A percentile compares a stretch with the other conserved stretches of the same genome.
phyloP scores from a whole-genome alignment of 2,329 filamentous ascomycete genomes.

The Claviceps monticola region DNA sequence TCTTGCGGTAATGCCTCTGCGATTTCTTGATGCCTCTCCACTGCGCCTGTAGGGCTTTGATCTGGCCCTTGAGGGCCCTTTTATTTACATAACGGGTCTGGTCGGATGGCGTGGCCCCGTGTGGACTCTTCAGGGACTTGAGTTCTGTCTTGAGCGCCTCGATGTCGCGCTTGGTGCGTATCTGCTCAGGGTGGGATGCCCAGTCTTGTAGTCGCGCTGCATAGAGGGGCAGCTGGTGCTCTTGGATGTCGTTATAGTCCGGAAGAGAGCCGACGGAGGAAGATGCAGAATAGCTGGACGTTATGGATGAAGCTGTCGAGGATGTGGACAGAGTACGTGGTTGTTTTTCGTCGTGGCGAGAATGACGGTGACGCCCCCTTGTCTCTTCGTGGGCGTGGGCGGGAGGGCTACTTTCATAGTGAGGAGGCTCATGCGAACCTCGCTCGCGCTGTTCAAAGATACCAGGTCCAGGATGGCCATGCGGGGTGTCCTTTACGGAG shows the following conservation, averaged over 20 bases:
- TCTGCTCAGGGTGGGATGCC: constrained; percentile 34
- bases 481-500: not conserved
- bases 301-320: constrained; percentile 20
- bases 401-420: not conserved
- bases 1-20: constrained; percentile 17
- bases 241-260: constrained; percentile 35
- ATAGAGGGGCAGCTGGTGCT: constrained; percentile 33
- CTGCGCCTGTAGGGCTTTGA: constrained; percentile 29
- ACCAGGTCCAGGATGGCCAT: not conserved
- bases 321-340: constrained; percentile 19
- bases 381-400: constrained; percentile 6
- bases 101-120: not conserved
- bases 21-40: constrained; percentile 25
- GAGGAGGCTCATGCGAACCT: not conserved
- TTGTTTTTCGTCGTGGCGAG: constrained; percentile 4
- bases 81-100: constrained; percentile 9
- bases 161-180: constrained; percentile 32
- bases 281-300: constrained; percentile 19
- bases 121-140: constrained; percentile 21
- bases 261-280: constrained; percentile 38
- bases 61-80: constrained; percentile 25
- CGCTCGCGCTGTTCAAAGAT: constrained; percentile 7
- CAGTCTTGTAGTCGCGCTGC: constrained; percentile 31
- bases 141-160: constrained; percentile 28
- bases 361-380: not conserved